Evolutionary conservation across 306 rosid genomes (phyloP), one percentile per base, ranked within the genome.

Genomic region (Albizia julibrissin): DNA sequence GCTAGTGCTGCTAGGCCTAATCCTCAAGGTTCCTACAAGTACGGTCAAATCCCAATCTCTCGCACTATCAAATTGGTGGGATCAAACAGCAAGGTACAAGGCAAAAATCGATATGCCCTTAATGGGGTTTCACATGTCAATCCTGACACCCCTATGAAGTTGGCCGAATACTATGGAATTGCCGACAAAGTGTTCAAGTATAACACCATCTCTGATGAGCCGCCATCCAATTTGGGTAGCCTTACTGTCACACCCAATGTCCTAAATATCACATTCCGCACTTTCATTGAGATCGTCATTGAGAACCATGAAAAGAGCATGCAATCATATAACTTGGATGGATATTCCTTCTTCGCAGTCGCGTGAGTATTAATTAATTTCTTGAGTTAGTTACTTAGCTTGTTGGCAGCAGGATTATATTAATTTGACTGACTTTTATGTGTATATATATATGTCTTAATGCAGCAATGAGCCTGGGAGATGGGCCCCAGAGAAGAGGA

Each of bases 301-400:
- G 91, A 90, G 83, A 90, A 90, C 83, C 90, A 70, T 6, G 89
- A 87, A 81, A 88, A 82, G 75, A 87, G 87, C 77, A 43, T 88
- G 46, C 92, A 88, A 58, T 83, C 92, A 3, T 90, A 91, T 86
- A 87, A 88, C 75, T 68, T 90, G 62, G 72, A 75, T 67, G 94
- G 92, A 72, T 82, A 87, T 76, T 76, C 92, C 16, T 76, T 89
- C 84, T 89, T 89, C n/a, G 77, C 86, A 0, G 90, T 85, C 69
- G 86, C 86, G 92, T 89, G 74, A 89, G 92, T 73, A 58, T 14
- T 50, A 34, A 34, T 34, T 34, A 34, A 34, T 50, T 18, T 15
- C 21, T 16, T 16, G 4, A 19, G 16, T 50, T 50, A 1, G 7
- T 50, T 50, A 46, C 52, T 21, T 52, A 18, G 21, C 54, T 3